A percentile compares a stretch with the other conserved stretches of the same genome.
Evolutionary conservation across 139 green algal species (phyloP).

Genomic region (Eudorina sp.): DNA sequence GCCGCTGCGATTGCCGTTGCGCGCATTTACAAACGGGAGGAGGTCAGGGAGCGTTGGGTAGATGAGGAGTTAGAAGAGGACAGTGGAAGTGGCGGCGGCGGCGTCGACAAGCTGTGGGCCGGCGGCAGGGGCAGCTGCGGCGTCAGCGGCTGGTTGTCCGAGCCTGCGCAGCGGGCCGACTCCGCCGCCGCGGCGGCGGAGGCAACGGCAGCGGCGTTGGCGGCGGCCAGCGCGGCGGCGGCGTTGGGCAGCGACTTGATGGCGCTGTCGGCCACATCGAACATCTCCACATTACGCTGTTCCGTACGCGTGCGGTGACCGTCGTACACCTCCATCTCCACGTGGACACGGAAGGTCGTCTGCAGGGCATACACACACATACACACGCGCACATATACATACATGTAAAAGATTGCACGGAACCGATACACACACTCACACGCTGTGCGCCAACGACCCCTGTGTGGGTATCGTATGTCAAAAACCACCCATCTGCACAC

Average conservation of each 20-base stretch:
- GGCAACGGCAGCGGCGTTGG: background rate
- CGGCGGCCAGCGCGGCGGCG: background rate
- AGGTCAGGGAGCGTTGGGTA: too few relatives aligned
- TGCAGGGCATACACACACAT: too few relatives aligned
- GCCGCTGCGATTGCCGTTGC: background rate
- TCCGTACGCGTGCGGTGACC: background rate
- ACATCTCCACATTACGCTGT: background rate
- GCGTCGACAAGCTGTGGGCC: too few relatives aligned
- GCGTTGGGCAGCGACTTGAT: conserved; percentile 16
- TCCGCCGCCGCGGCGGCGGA: background rate
- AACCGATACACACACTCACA: too few relatives aligned
- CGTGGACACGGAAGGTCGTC: conserved; percentile 28
- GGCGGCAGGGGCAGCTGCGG: conserved; percentile 13
- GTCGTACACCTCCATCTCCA: conserved; percentile 23
- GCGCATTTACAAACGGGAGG: too few relatives aligned
- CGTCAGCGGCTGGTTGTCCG: background rate
- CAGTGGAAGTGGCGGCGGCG: background rate
- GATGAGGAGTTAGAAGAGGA: too few relatives aligned
- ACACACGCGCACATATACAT: too few relatives aligned
- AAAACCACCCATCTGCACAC: too few relatives aligned
- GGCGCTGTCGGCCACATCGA: background rate
- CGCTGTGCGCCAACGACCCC: too few relatives aligned
- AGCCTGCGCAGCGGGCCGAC: background rate
- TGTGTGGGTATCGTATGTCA: too few relatives aligned
- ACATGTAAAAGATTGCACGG: too few relatives aligned